Conservation (phyloP, 441 rosid genomes). For the Adansonia grandidieri region DNA sequence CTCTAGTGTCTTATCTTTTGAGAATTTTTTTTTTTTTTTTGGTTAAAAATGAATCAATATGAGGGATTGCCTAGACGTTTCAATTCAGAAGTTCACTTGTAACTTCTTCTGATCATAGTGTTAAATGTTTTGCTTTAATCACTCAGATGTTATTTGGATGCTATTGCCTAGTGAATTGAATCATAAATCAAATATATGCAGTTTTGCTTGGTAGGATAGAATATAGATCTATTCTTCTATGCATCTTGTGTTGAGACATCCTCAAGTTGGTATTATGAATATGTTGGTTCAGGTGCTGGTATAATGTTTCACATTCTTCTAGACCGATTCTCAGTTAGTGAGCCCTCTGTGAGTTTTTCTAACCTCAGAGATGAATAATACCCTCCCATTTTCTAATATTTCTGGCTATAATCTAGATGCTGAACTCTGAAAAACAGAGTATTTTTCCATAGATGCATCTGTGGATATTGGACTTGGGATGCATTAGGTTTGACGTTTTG, state of each 20-base stretch:
- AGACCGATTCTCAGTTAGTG: conserved; percentile 58
- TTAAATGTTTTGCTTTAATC: not conserved
- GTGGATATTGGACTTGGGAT: conserved; percentile 16
- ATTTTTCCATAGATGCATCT: conserved; percentile 1
- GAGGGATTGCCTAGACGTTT: not conserved
- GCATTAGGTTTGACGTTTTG: not conserved
- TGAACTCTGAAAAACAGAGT: conserved; percentile 14
- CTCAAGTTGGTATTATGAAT: conserved; percentile 52
- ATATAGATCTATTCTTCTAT: conserved; percentile 18
- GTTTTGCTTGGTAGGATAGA: conserved; percentile 29
- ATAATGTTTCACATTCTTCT: conserved; percentile 61
- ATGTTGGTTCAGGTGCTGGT: conserved; percentile 74
- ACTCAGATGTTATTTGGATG: conserved; percentile 1
- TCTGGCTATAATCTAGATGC: conserved; percentile 19
- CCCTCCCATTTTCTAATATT: conserved; percentile 23
- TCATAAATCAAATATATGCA: conserved; percentile 11
- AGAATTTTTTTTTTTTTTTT: not conserved
- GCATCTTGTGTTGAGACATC: conserved; percentile 30
- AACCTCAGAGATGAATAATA: conserved; percentile 38
- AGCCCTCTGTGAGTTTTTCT: conserved; percentile 65
- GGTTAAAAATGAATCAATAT: not conserved
- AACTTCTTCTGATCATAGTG: conserved; percentile 3
- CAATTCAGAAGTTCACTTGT: not conserved
- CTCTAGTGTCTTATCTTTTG: not conserved
- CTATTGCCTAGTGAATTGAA: not conserved